Percentiles rank a stretch among this genome's conserved stretches.
phyloP scores from a whole-genome alignment of 495 filamentous ascomycete genomes.

The Neurospora africana region DNA sequence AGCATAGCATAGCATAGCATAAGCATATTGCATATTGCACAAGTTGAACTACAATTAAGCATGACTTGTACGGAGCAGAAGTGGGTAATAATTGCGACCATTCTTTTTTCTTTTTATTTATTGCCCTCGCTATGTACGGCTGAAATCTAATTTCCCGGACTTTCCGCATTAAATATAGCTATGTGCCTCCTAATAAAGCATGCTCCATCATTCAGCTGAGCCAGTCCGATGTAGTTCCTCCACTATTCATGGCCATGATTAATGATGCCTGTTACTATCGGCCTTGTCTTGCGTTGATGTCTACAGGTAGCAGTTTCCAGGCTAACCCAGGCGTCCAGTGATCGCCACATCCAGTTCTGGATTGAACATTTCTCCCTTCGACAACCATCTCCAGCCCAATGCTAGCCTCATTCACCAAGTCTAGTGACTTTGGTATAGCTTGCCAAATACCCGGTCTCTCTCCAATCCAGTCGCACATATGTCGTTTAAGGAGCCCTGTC shows the following conservation, averaged over 20 bases:
- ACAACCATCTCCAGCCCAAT: not conserved
- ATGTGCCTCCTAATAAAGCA: not conserved
- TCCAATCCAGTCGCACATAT: not conserved
- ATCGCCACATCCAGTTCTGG: not conserved
- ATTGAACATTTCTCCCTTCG: not conserved
- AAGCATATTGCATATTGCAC: not conserved
- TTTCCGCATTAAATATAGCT: not conserved
- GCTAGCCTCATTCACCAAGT: not conserved
- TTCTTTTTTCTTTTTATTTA: not conserved
- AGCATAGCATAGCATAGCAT: not conserved
- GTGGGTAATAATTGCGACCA: not conserved
- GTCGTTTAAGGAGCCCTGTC: not conserved
- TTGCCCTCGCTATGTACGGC: not conserved
- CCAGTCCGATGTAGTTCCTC: not conserved
- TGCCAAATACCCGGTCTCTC: not conserved
- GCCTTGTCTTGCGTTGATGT: not conserved
- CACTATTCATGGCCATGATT: not conserved
- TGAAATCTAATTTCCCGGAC: not conserved
- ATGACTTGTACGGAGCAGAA: not conserved
- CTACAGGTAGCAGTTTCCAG: not conserved
- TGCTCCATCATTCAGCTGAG: not conserved
- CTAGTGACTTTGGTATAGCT: not conserved
- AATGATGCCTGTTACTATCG: not conserved
- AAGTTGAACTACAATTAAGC: not conserved
- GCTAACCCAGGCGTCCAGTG: not conserved